Base-by-base conservation (phyloP, 108 stramenopile genomes). In the Aurantiochytrium sp. region DNA sequence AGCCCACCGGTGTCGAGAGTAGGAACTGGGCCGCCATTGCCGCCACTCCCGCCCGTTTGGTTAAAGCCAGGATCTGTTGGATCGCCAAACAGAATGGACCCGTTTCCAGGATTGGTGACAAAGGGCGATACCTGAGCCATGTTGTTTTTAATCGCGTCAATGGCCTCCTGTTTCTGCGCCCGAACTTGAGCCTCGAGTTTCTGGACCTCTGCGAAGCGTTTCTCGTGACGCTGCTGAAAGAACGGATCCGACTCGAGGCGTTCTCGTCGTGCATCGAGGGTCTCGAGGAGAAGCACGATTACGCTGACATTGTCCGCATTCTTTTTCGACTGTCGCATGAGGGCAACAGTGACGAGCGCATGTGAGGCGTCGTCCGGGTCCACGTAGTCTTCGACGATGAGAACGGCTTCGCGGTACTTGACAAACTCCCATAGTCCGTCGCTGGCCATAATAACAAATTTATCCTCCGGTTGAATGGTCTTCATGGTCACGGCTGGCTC, bases 401-500 rank as follows among this genome's bases (percentile, higher is more conserved):
- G 6, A 17, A 81, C 73, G 24, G 73, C 73, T 48, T 81, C 73
- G 10, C 32, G 36, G 2, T 24, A 48, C 17, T 41, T 12, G 24
- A 81, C 73, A 48, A 81, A 81, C 39, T 81, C 73, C 73, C 73
- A 81, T 12, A 81, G 39, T 15, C 73, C 73, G 73, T 81, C 73
- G 45, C 73, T 81, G 6, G 73, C 73, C n/a, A 81, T 22, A 48
- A 81, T 81, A 24, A 81, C 45, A 21, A 81, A 41, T 17, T 41
- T 81, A 81, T 81, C 73, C 10, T 30, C 6, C 12, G 73, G 4
- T 21, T 81, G 12, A 81, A 81, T 41, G 0, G n/a, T 0, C 27
- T 81, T 17, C 21, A 48, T 6, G 32, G 8, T 22, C 1, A 81
- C 3, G 42, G 39, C 6, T 48, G 73, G 73, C 15, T 81, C 73